These are phyloP conservation scores for Camellia sinensis DNA, from an alignment of 148 eudicot species.

Conservation along the genomic window DNA sequence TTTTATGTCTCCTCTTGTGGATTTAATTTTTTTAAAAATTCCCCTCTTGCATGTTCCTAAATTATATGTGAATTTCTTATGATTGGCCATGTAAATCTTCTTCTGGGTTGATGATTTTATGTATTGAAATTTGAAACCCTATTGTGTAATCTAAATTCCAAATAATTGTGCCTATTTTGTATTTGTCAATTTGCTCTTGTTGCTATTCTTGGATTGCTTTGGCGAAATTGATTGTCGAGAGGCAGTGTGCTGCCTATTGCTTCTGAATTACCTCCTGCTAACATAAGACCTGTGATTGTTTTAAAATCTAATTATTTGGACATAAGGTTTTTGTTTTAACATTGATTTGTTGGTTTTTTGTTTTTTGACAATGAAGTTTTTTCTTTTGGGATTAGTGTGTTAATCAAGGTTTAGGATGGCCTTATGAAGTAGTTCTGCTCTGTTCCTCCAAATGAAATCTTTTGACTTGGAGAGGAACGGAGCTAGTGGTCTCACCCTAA, in stretches of 20 bases:
- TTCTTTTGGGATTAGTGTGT: neutral
- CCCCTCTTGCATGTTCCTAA: neutral
- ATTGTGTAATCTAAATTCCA: neutral
- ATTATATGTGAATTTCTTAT: neutral
- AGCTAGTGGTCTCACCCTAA: too few species aligned
- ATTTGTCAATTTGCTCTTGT: neutral
- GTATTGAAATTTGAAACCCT: neutral
- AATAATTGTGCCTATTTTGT: neutral
- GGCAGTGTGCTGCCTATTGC: neutral
- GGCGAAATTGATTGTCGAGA: neutral
- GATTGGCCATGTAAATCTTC: neutral
- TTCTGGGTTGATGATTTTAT: neutral
- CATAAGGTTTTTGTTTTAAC: neutral
- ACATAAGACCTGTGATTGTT: neutral
- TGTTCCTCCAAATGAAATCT: neutral
- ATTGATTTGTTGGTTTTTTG: neutral
- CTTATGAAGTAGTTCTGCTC: slow-evolving; percentile 1
- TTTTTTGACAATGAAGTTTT: neutral
- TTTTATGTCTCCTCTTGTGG: neutral
- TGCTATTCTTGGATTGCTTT: neutral
- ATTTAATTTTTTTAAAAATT: neutral
- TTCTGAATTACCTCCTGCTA: neutral
- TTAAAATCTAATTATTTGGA: neutral
- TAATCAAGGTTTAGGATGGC: neutral
- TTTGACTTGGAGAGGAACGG: neutral